Evolutionary conservation across 2,329 filamentous ascomycete genomes (phyloP).

Genomic region (Aspergillus quadricinctus): DNA sequence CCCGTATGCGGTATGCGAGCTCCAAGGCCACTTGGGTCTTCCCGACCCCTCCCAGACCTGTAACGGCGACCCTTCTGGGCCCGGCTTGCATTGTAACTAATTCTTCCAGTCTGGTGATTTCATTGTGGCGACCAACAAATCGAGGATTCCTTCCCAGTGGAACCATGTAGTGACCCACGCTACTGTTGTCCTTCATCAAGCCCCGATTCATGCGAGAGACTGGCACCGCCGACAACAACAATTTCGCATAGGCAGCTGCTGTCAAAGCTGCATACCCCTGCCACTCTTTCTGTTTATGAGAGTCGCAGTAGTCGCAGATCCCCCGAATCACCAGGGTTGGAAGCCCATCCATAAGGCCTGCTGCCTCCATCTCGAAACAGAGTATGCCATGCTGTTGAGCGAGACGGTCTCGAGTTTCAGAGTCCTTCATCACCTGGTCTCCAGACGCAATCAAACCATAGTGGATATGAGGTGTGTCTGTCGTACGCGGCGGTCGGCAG

Average conservation of each 20-base stretch:
- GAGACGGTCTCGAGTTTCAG: not conserved
- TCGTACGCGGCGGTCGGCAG: not conserved
- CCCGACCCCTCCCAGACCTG: constrained; percentile 12
- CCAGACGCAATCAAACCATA: not conserved
- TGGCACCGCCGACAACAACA: not conserved
- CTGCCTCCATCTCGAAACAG: not conserved
- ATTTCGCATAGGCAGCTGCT: constrained; percentile 12
- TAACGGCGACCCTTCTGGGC: constrained; percentile 2
- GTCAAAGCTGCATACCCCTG: constrained; percentile 12
- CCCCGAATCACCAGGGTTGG: constrained; percentile 7
- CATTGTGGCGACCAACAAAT: not conserved
- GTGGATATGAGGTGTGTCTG: not conserved
- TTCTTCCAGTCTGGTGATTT: not conserved
- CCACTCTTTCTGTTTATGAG: constrained; percentile 12
- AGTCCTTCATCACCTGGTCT: not conserved
- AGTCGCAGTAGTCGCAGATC: constrained; percentile 11
- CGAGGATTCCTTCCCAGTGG: constrained; percentile 12
- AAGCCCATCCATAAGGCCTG: constrained; percentile 8
- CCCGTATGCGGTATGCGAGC: constrained; percentile 15
- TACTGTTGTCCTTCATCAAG: too few relatives aligned
- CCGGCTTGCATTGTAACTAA: not conserved
- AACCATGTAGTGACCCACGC: not conserved
- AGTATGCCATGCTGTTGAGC: not conserved
- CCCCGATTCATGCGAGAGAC: too few relatives aligned
- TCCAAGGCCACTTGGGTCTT: constrained; percentile 27